Evolutionary conservation across 495 filamentous ascomycete species (phyloP), one percentile per base, ranked within the genome.

Genomic region (Daldinia caldariorum): DNA sequence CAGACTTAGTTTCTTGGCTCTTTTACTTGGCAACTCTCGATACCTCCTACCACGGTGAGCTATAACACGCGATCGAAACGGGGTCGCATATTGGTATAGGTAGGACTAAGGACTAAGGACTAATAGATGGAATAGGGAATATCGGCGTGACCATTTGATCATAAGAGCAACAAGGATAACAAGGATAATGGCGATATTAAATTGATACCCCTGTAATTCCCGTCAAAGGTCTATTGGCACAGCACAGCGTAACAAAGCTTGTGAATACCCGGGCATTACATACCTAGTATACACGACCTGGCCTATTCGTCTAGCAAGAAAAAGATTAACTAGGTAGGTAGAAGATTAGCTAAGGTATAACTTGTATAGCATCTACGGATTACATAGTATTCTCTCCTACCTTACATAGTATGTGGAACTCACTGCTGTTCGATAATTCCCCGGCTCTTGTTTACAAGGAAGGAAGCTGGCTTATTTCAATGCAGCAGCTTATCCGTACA

Each of bases 1-100:
- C 63, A 56, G 38, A 16, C 39, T 54, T 61, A 67, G 61, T 56
- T 34, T 41, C 60, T 68, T 65, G 69, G 64, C 64, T 61, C 26
- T 60, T 50, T 38, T 31, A 68, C 69, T 71, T 67, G 63, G 63
- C 69, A 34, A 34, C 8, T 10, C 43, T 47, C 12, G 18, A 47
- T 47, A 20, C 43, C 43, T 22, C 43, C 43, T 22, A 47, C 43
- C 16, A 47, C 18, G 43, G 18, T 47, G 43, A 47, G 6, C 43
- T 47, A 47, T 47, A 18, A 47, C 43, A 47, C 43, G 43, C 43
- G 43, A 47, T 47, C 16, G 20, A 13, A 47, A 22, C 16, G 18
- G 43, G 12, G 43, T 47, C 43, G 43, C 43, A 47, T 47, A 47
- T 9, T 16, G 8, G 43, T 22, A 47, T 47, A 22, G 43, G 43